Base-by-base conservation (phyloP, 2,329 filamentous ascomycete genomes). In the Rutstroemia sp. region DNA sequence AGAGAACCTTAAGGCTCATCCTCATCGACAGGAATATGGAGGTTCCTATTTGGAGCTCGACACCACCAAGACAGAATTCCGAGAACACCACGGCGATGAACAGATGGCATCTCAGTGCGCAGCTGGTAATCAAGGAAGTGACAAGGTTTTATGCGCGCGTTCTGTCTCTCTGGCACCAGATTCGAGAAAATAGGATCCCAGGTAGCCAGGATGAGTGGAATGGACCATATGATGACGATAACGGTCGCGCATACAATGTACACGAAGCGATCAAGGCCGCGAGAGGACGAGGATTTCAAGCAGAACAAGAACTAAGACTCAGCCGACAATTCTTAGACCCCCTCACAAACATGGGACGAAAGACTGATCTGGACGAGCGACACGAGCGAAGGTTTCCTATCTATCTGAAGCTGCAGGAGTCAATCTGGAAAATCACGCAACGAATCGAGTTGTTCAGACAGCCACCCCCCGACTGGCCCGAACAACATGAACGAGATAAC, bases 401-500 rank as follows among this genome's bases (percentile, higher is more conserved):
- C 6, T 56, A 56, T 30, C 21, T 19, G 5, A 40, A 47, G 5
- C 34, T 56, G 7, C 54, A 56, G 38, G 23, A 14, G 4, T 56
- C 48, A 17, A 56, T 56, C 9, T 46, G 40, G 9, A 52, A 23
- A 6, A 27, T 56, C 6, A 56, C 39, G 2, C 27, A 56, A 12
- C 47, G 48, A 40, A 51, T 52, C 17, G 21, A 19, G 3, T n/a
- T 23, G 21, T 56, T 56, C 17, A 44, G 48, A 6, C 48, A 56
- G 39, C 21, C 52, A 14, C 54, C 49, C 7, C 48, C 54, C 4
- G 23, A 40, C 17, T 56, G 48, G 54, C 54, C 54, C 14, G 48
- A 52, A 19, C 54, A 40, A 21, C 54, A 56, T 38, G 54, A 56
- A 47, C 48, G 54, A 19, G 54, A 56, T 23, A 56, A 56, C 4